A percentile compares a stretch with the other conserved stretches of the same genome.
phyloP scores from a whole-genome alignment of 176 grass and related monocot genomes.

The Ensete ventricosum region DNA sequence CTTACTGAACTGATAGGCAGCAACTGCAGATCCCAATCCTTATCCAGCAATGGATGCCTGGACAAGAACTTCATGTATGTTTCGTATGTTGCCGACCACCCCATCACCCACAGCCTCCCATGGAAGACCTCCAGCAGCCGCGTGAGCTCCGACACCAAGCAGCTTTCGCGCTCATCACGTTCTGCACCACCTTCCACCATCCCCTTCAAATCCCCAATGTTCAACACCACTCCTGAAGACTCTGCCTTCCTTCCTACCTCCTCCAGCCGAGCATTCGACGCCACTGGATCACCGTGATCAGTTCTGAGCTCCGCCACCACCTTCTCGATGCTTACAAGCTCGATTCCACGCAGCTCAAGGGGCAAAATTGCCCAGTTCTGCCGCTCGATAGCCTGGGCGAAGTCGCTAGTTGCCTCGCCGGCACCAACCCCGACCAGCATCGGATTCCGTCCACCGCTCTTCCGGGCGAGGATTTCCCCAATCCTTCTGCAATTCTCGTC shows the following conservation, averaged over 20 bases:
- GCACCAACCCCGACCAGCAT: constrained; percentile 78
- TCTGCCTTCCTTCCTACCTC: constrained; percentile 21
- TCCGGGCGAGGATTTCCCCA: constrained; percentile 57
- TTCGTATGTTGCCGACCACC: constrained; percentile 78
- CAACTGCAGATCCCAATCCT: constrained; percentile 86
- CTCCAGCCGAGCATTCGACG: constrained; percentile 14
- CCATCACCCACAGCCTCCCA: constrained; percentile 57
- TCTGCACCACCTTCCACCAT: constrained; percentile 34
- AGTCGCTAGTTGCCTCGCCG: constrained; percentile 43
- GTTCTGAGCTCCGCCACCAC: background rate
- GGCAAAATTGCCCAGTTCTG: constrained; percentile 35
- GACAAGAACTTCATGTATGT: constrained; percentile 86
- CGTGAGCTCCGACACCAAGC: constrained; percentile 60
- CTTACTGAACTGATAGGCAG: constrained; percentile 58
- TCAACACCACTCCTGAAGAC: constrained; percentile 42
- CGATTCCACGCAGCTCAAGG: background rate
- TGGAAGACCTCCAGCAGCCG: constrained; percentile 56
- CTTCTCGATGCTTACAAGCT: constrained; percentile 16
- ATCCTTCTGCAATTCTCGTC: constrained; percentile 54
- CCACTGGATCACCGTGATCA: constrained; percentile 2
- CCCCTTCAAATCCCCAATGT: constrained; percentile 64
- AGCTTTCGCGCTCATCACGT: constrained; percentile 28
- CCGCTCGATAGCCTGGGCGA: constrained; percentile 26
- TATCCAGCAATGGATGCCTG: constrained; percentile 79
- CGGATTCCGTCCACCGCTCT: constrained; percentile 37